Conservation (phyloP, 2,329 filamentous ascomycete genomes). For the Zasmidium angulare region DNA sequence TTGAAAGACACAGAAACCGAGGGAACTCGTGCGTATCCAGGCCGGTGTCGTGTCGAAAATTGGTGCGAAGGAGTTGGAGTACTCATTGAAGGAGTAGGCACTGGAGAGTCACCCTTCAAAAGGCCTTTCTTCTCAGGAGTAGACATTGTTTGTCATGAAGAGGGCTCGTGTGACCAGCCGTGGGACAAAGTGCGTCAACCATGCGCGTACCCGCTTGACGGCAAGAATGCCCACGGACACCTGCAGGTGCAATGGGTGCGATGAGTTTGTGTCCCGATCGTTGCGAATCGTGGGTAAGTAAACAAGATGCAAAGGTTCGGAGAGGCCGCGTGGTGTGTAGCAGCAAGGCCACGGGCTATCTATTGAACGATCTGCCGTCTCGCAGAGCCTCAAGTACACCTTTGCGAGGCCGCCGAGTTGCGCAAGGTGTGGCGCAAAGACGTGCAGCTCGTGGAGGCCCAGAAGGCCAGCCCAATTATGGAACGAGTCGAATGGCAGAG, state of each 20-base stretch:
- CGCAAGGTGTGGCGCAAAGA: not conserved
- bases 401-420: no score
- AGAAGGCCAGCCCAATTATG: not conserved
- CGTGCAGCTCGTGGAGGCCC: not conserved
- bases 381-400: not conserved
- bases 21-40: conserved; percentile 38
- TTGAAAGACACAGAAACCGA: conserved; percentile 33
- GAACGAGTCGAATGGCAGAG: not conserved
- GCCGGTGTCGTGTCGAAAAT: conserved; percentile 30
- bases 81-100: conserved; percentile 1
- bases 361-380: not conserved
- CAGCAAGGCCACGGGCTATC: not conserved
- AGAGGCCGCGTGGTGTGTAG: not conserved
- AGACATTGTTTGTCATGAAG: conserved; percentile 12
- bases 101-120: conserved; percentile 13
- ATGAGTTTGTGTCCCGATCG: no score
- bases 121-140: conserved; percentile 18
- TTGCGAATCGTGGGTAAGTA: no score
- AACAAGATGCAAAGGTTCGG: no score
- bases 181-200: no score
- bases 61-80: conserved; percentile 3
- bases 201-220: no score
- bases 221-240: not conserved
- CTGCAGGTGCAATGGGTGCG: not conserved
- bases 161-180: no score